These are phyloP conservation scores for Pseudevernia furfuracea DNA, from an alignment of 495 filamentous ascomycete genomes.

Conservation along the genomic window DNA sequence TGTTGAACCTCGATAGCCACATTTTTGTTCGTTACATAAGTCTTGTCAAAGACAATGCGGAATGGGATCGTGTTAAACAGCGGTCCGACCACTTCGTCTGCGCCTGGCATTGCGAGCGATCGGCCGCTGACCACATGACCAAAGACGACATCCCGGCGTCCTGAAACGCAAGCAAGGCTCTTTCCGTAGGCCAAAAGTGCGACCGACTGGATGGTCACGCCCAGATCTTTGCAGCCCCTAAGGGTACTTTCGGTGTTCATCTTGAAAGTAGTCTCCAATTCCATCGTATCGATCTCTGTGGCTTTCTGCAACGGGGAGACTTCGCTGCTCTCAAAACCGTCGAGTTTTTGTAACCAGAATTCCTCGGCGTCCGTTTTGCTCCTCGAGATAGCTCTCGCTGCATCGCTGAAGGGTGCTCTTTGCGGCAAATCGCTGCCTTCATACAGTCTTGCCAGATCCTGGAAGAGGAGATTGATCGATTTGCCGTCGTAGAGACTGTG, in stretches of 20 bases:
- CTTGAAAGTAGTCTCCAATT: slow-evolving; percentile 15
- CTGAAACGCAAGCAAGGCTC: slow-evolving; percentile 18
- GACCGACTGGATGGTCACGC: slow-evolving; percentile 28
- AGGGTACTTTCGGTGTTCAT: slow-evolving; percentile 16
- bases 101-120: slow-evolving; percentile 53
- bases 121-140: slow-evolving; percentile 58
- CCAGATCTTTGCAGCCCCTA: slow-evolving; percentile 17
- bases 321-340: slow-evolving; percentile 1
- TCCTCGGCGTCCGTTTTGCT: slow-evolving; percentile 26
- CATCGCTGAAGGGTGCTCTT: slow-evolving; percentile 19
- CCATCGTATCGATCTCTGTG: background rate
- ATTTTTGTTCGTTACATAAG: slow-evolving; percentile 12
- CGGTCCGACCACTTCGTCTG: slow-evolving; percentile 69
- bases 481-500: slow-evolving; percentile 73
- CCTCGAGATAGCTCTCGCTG: slow-evolving; percentile 15
- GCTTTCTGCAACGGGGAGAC: background rate
- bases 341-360: slow-evolving; percentile 37
- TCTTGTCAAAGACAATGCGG: slow-evolving; percentile 37
- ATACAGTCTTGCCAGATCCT: slow-evolving; percentile 34
- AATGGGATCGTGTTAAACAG: slow-evolving; percentile 88
- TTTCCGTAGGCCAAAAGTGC: slow-evolving; percentile 27
- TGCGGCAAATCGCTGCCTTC: background rate
- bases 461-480: slow-evolving; percentile 54
- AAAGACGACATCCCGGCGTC: slow-evolving; percentile 28
- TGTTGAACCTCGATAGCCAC: slow-evolving; percentile 21